Conservation (phyloP, 2,329 filamentous ascomycete genomes). For the Aspergillus puulaauensis region DNA sequence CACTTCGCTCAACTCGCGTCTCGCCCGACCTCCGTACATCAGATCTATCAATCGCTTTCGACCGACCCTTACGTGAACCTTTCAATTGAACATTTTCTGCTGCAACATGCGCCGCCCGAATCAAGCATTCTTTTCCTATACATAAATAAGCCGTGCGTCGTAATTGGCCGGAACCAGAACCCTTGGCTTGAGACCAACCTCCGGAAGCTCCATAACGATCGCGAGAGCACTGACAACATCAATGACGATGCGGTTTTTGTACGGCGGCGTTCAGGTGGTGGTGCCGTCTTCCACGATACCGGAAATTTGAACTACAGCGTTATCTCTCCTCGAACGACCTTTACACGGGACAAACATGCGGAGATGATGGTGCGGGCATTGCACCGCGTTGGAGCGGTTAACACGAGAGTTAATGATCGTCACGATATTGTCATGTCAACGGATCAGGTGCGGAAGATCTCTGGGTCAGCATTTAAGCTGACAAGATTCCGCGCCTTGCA, state of each 20-base stretch:
- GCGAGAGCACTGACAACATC: slow-evolving; percentile 19
- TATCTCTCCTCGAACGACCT: slow-evolving; percentile 72
- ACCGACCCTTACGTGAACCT: slow-evolving; percentile 84
- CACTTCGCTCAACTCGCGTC: slow-evolving; percentile 36
- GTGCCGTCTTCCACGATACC: slow-evolving; percentile 88
- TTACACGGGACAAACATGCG: slow-evolving; percentile 83
- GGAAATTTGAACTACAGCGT: slow-evolving; percentile 96
- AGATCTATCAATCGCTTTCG: slow-evolving; percentile 71
- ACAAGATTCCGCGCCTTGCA: slow-evolving; percentile 79
- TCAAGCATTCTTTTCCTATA: slow-evolving; percentile 85
- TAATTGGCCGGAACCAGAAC: slow-evolving; percentile 96
- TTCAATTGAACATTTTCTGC: slow-evolving; percentile 86
- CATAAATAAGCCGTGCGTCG: slow-evolving; percentile 79
- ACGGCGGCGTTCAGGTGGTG: slow-evolving; percentile 81
- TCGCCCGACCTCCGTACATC: slow-evolving; percentile 42
- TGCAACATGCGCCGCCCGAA: slow-evolving; percentile 69
- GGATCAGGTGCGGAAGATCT: slow-evolving; percentile 69
- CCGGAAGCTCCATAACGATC: slow-evolving; percentile 53
- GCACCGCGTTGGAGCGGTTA: slow-evolving; percentile 44
- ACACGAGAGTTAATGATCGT: slow-evolving; percentile 76
- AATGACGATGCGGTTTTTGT: slow-evolving; percentile 61
- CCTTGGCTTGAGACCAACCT: slow-evolving; percentile 92
- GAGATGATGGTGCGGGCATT: slow-evolving; percentile 91
- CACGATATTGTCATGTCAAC: slow-evolving; percentile 86
- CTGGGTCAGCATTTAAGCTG: slow-evolving; percentile 92